Conservation (phyloP, 2,329 filamentous ascomycete species). For the Penicillium sp. region DNA sequence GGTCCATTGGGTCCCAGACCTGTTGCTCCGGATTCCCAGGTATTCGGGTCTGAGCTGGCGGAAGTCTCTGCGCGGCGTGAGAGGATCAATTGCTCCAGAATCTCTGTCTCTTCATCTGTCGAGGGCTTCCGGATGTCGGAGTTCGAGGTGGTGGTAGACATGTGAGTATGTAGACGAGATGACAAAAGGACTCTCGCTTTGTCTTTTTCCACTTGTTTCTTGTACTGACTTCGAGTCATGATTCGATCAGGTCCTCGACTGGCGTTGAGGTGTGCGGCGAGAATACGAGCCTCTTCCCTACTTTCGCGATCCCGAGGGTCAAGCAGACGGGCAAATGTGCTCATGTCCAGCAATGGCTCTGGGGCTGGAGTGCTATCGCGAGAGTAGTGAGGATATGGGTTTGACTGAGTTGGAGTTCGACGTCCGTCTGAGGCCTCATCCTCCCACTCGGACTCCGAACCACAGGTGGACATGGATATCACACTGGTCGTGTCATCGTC, state of each 20-base stretch:
- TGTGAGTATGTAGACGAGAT: constrained; percentile 31
- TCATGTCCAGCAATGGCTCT: constrained; percentile 59
- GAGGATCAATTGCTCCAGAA: constrained; percentile 57
- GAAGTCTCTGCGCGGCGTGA: constrained; percentile 40
- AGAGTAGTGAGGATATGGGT: constrained; percentile 45
- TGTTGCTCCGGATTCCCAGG: constrained; percentile 65
- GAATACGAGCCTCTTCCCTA: constrained; percentile 69
- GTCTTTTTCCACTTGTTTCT: constrained; percentile 60
- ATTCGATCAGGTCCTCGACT: constrained; percentile 45
- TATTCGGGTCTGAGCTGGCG: constrained; percentile 18
- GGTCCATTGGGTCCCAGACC: constrained; percentile 70
- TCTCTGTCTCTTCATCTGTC: constrained; percentile 50
- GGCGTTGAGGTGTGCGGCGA: constrained; percentile 72
- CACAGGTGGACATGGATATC: constrained; percentile 57
- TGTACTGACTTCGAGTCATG: constrained; percentile 76
- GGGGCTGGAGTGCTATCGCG: constrained; percentile 48
- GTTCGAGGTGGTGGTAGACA: constrained; percentile 7
- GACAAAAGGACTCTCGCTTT: constrained; percentile 62
- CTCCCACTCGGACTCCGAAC: constrained; percentile 46
- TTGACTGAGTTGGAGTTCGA: constrained; percentile 67
- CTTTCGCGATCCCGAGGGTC: constrained; percentile 73
- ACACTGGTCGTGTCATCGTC: constrained; percentile 74
- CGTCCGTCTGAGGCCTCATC: constrained; percentile 44
- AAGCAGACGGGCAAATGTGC: constrained; percentile 71
- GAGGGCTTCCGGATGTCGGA: constrained; percentile 30